phyloP scores from a whole-genome alignment of 805 yeast genomes.

The Wickerhamiella lipophila region DNA sequence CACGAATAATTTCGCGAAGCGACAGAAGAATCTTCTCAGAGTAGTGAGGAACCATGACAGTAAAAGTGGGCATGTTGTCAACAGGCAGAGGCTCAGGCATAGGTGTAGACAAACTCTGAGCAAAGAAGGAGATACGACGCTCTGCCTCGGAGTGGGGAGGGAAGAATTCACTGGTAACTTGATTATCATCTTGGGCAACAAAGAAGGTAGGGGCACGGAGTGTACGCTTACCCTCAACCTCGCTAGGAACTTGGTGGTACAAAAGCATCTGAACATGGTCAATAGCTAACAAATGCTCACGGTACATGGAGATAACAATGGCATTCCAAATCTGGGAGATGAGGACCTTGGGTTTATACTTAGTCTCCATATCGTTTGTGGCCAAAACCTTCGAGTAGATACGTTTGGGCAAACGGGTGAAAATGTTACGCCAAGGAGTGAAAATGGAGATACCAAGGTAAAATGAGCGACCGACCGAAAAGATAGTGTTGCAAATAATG shows the following conservation, averaged over 20 bases:
- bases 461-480: conserved; percentile 95
- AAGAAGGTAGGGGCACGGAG: conserved; percentile 98
- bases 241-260: conserved; percentile 97
- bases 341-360: conserved; percentile 95
- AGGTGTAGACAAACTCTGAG: conserved; percentile 96
- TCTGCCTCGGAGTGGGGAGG: conserved; percentile 97
- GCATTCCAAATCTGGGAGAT: conserved; percentile 99
- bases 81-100: conserved; percentile 98
- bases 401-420: conserved; percentile 96
- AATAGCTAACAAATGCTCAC: conserved; percentile 95
- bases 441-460: conserved; percentile 96
- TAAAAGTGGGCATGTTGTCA: conserved; percentile 98
- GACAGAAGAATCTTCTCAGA: conserved; percentile 86
- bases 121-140: conserved; percentile 98
- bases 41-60: conserved; percentile 93
- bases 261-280: conserved; percentile 96
- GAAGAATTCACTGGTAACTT: conserved; percentile 92
- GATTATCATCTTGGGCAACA: conserved; percentile 90
- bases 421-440: conserved; percentile 99
- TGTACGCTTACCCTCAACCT: conserved; percentile 95
- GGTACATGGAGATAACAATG: conserved; percentile 96
- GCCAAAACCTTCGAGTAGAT: conserved; percentile 95
- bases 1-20: conserved; percentile 90
- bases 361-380: conserved; percentile 97
- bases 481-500: conserved; percentile 84